Conservation (phyloP, 129 eudicot genomes). For the Lactuca saligna region DNA sequence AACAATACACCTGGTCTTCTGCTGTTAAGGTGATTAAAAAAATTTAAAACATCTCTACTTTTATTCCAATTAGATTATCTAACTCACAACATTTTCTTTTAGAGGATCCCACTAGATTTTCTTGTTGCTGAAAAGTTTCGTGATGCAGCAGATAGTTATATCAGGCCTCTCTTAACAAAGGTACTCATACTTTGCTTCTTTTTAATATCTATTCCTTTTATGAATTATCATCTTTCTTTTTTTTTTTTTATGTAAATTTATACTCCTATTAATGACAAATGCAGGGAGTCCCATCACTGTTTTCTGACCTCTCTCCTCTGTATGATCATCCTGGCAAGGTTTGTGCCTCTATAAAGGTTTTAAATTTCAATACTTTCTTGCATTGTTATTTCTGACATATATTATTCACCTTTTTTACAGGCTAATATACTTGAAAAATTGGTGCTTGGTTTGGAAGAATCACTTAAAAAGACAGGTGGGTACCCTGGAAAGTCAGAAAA, state of each 20-base stretch:
- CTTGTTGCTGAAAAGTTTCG: conserved; percentile 68
- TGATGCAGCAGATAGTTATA: conserved; percentile 74
- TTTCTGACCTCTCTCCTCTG: conserved; percentile 98
- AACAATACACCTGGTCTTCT: conserved; percentile 88
- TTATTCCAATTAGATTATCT: conserved; percentile 1
- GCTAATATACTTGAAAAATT: conserved; percentile 73
- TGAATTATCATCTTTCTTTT: conserved; percentile 14
- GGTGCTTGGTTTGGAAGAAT: conserved; percentile 70
- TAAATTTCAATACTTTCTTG: background rate
- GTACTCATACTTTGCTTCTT: conserved; percentile 27
- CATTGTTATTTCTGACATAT: conserved; percentile 13
- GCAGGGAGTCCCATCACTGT: conserved; percentile 96
- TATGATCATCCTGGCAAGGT: conserved; percentile 97
- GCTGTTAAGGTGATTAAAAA: conserved; percentile 79
- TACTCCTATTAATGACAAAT: conserved; percentile 18
- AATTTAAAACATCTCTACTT: background rate
- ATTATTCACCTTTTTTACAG: conserved; percentile 40
- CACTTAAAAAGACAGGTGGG: conserved; percentile 69
- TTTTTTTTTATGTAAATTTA: conserved; percentile 14
- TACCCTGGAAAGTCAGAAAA: conserved; percentile 87
- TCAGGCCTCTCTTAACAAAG: conserved; percentile 81
- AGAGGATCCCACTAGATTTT: conserved; percentile 98
- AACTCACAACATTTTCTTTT: conserved; percentile 21
- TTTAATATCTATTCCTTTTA: background rate
- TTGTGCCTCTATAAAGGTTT: conserved; percentile 34